Evolutionary conservation across 345 rosid genomes (phyloP).

Genomic region (Linum lewisii): DNA sequence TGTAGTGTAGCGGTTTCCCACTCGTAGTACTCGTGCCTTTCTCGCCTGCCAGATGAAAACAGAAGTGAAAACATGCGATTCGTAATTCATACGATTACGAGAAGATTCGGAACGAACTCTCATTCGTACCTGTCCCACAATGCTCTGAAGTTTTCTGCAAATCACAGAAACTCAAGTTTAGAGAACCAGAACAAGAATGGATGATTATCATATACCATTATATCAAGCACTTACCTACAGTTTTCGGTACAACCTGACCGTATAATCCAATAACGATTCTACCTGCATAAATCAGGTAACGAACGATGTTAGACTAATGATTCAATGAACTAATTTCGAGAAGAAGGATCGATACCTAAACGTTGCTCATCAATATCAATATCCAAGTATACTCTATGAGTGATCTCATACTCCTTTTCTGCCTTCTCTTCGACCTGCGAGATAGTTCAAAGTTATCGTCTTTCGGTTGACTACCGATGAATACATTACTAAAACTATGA

Average conservation of each 20-base stretch:
- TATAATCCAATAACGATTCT: conserved; percentile 94
- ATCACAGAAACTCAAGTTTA: conserved; percentile 2
- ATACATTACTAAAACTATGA: too few species aligned
- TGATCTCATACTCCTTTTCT: conserved; percentile 55
- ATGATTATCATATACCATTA: too few species aligned
- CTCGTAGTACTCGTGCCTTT: conserved; percentile 47
- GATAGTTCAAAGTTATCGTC: conserved; percentile 15
- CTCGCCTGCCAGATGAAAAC: conserved; percentile 58
- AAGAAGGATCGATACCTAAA: conserved; percentile 38
- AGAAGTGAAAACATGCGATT: too few species aligned
- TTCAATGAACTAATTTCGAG: neutral
- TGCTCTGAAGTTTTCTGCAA: conserved; percentile 93
- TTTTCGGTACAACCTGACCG: conserved; percentile 79
- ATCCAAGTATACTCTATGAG: conserved; percentile 88
- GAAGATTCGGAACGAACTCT: conserved; percentile 14
- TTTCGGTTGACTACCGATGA: too few species aligned
- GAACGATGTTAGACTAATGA: neutral
- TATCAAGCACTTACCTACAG: conserved; percentile 59
- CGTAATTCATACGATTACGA: too few species aligned
- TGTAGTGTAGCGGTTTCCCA: conserved; percentile 62
- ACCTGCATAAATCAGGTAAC: conserved; percentile 40
- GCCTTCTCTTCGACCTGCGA: conserved; percentile 46
- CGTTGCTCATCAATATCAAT: conserved; percentile 88
- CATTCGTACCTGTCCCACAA: conserved; percentile 74
- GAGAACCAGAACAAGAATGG: too few species aligned